These are phyloP conservation scores for Cystofilobasidium bisporidii DNA, from an alignment of 768 basidiomycete species.

Conservation along the genomic window DNA sequence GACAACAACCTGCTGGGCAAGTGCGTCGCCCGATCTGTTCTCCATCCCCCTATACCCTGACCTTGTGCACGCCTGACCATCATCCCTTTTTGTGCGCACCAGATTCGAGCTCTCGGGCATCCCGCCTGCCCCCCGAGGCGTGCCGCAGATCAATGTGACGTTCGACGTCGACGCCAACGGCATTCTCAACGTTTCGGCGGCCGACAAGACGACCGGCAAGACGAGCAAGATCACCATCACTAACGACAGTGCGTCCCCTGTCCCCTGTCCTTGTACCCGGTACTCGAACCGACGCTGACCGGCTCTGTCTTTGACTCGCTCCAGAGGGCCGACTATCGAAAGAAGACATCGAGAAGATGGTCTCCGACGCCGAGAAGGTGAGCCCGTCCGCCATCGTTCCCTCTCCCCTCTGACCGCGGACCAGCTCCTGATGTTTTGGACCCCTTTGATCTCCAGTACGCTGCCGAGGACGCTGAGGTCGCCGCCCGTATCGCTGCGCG, in stretches of 20 bases:
- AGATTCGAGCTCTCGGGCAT: conserved; percentile 94
- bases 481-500: conserved; percentile 49
- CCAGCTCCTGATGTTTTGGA: too few species aligned
- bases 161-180: conserved; percentile 99
- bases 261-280: too few species aligned
- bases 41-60: too few species aligned
- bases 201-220: conserved; percentile 96
- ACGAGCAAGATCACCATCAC: conserved; percentile 77
- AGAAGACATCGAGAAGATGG: conserved; percentile 99
- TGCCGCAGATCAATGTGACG: conserved; percentile 84
- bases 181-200: conserved; percentile 95
- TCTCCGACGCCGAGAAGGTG: conserved; percentile 98
- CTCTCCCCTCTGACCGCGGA: too few species aligned
- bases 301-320: too few species aligned
- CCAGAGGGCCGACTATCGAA: conserved; percentile 94
- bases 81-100: not conserved
- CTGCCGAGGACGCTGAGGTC: conserved; percentile 36
- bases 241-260: too few species aligned
- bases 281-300: too few species aligned
- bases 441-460: too few species aligned
- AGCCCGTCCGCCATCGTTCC: conserved; percentile 43
- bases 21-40: conserved; percentile 24
- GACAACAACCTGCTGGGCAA: conserved; percentile 98
- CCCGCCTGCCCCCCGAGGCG: conserved; percentile 96
- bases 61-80: not conserved